Base-by-base conservation (phyloP, 2,329 filamentous ascomycete species). In the Trichophaea hybrida region DNA sequence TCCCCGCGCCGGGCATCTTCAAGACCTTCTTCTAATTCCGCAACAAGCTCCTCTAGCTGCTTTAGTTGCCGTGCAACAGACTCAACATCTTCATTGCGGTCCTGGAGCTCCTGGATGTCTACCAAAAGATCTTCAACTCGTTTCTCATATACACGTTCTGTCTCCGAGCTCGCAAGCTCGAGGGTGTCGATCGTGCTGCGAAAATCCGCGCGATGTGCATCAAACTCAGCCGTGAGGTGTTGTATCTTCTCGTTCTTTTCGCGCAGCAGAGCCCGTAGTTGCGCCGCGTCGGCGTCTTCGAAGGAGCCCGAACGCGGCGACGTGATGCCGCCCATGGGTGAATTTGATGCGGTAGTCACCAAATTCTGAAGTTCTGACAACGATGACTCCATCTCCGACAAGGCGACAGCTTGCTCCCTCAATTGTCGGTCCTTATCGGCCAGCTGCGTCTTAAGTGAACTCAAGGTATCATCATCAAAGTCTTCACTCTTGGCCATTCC, bases 211-310 rank as follows among this genome's bases (percentile, higher is more conserved):
- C 93, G 81, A 71, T 98, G 91, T 7, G 85, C 82, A 70, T 98
- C 93, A 68, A 98, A 98, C 70, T 98, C 93, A 6, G 87, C 82
- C 0, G 90, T 97, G 67, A 98, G 79, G 77, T 91, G 84, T 32
- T 85, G 83, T 66, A 98, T 96, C 75, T 90, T 95, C 60, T 98
- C 93, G 69, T 96, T 96, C 78, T 94, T 96, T 73, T 98, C 93
- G 31, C 88, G 80, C 57, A 98, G 74, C 67, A 94, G 74, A n/a
- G 84, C 80, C 57, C 90, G 83, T 59, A 98, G 76, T 70, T 94
- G 86, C 4, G 79, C 71, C 1, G 83, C 78, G 70, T 95, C 90
- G 66, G 83, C 84, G 59, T 86, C 85, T 59, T 84, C 82, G 31
- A 79, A 66, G 57, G 53, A 50, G n/a, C 57, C 51, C 2, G 33